Conservation (phyloP, 805 yeast genomes). For the Wickerhamiella siamensis region DNA sequence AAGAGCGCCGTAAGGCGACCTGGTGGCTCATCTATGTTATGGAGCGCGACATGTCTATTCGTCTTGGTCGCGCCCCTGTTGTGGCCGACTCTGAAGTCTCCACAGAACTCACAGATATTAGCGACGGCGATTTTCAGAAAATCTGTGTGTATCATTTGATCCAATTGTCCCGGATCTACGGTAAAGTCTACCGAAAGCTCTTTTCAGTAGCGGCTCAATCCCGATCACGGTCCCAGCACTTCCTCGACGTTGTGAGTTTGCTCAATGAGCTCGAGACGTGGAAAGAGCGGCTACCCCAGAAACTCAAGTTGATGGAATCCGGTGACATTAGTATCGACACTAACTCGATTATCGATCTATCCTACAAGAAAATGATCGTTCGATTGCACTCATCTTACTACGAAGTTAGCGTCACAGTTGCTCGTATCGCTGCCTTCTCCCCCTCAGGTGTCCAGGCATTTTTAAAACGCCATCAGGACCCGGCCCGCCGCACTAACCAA, state of each 20-base stretch:
- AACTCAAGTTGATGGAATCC: not conserved
- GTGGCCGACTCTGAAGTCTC: constrained; percentile 19
- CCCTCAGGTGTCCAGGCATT: constrained; percentile 11
- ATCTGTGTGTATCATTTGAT: not conserved
- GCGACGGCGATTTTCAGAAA: not conserved
- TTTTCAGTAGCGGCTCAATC: constrained; percentile 12
- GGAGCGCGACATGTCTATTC: constrained; percentile 34
- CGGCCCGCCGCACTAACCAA: not conserved
- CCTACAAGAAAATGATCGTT: not conserved
- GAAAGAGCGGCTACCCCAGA: constrained; percentile 9
- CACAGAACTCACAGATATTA: constrained; percentile 7
- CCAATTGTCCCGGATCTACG: constrained; percentile 10
- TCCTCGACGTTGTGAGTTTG: constrained; percentile 6
- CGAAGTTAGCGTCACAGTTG: constrained; percentile 11
- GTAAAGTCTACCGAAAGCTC: constrained; percentile 9
- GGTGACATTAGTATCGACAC: not conserved
- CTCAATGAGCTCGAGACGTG: constrained; percentile 12
- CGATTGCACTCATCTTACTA: constrained; percentile 5
- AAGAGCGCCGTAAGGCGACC: constrained; percentile 27
- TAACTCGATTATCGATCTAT: not conserved
- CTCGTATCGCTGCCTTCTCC: constrained; percentile 16
- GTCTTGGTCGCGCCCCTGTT: constrained; percentile 37
- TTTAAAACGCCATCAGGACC: not conserved
- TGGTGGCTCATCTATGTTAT: constrained; percentile 38
- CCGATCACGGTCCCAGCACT: constrained; percentile 6